A percentile compares a stretch with the other conserved stretches of the same genome.
Evolutionary conservation across 78 protist species (phyloP).

Genomic region (Monocercomonoides exilis): DNA sequence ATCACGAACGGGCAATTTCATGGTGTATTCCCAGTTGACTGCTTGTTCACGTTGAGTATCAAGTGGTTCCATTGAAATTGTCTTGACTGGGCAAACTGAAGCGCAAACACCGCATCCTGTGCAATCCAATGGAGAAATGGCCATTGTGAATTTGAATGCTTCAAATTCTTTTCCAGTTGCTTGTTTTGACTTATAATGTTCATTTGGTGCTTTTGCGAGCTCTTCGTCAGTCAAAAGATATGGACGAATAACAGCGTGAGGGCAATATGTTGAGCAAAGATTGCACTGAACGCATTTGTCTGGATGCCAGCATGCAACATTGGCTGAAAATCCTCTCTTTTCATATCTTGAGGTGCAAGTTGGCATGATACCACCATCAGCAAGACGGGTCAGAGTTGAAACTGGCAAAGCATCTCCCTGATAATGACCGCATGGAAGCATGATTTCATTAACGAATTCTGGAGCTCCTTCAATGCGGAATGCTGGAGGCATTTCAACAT

Average conservation of each 20-base stretch:
- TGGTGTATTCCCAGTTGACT: conserved; percentile 33
- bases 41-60: background rate
- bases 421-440: background rate
- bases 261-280: conserved; percentile 52
- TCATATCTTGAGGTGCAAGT: conserved; percentile 41
- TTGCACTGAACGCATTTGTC: conserved; percentile 56
- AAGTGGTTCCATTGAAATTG: conserved; percentile 31
- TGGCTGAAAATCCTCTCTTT: conserved; percentile 39
- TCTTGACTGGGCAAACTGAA: conserved; percentile 49
- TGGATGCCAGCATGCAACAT: conserved; percentile 32
- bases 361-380: conserved; percentile 37
- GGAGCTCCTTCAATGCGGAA: background rate
- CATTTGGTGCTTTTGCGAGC: conserved; percentile 16
- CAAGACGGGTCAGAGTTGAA: background rate
- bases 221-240: conserved; percentile 31
- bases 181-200: background rate
- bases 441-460: conserved; percentile 24
- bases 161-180: conserved; percentile 27
- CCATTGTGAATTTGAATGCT: conserved; percentile 27
- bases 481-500: background rate
- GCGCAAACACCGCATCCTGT: conserved; percentile 57
- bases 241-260: conserved; percentile 56
- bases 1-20: conserved; percentile 27
- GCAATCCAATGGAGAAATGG: conserved; percentile 54
- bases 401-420: conserved; percentile 44